These are phyloP conservation scores for Capsicum baccatum DNA, from an alignment of 257 asterid species.

Conservation along the genomic window DNA sequence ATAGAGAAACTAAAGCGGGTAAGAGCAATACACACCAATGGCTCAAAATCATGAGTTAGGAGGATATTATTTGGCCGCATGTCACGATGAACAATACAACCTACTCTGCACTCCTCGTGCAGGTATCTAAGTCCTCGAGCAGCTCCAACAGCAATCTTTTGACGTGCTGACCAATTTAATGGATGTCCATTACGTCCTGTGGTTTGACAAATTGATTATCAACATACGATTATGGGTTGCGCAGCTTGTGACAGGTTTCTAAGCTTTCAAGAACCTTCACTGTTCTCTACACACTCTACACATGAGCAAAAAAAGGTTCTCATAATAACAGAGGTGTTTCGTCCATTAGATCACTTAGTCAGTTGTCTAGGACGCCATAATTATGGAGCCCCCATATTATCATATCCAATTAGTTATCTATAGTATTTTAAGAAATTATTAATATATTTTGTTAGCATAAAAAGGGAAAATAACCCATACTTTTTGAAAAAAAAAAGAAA, in stretches of 20 bases:
- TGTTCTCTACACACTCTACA: conserved; percentile 19
- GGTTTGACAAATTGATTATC: conserved; percentile 27
- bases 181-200: conserved; percentile 56
- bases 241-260: conserved; percentile 15
- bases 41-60: conserved; percentile 95
- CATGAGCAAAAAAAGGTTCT: background rate
- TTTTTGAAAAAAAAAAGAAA: too few species aligned
- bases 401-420: too few species aligned
- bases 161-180: conserved; percentile 76
- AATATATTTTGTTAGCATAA: too few species aligned
- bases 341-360: too few species aligned
- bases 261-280: background rate
- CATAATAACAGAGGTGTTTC: background rate
- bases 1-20: background rate
- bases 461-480: too few species aligned
- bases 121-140: conserved; percentile 93
- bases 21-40: conserved; percentile 58
- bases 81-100: conserved; percentile 92
- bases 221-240: background rate
- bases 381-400: too few species aligned
- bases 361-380: too few species aligned
- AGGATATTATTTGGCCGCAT: conserved; percentile 93
- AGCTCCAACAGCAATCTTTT: conserved; percentile 80
- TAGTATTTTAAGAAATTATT: too few species aligned
- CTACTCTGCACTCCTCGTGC: conserved; percentile 95